Percentiles rank a stretch among this genome's conserved stretches.
These are phyloP conservation scores for Venturia effusa DNA, from an alignment of 2,329 filamentous ascomycete genomes.

Conservation along the genomic window DNA sequence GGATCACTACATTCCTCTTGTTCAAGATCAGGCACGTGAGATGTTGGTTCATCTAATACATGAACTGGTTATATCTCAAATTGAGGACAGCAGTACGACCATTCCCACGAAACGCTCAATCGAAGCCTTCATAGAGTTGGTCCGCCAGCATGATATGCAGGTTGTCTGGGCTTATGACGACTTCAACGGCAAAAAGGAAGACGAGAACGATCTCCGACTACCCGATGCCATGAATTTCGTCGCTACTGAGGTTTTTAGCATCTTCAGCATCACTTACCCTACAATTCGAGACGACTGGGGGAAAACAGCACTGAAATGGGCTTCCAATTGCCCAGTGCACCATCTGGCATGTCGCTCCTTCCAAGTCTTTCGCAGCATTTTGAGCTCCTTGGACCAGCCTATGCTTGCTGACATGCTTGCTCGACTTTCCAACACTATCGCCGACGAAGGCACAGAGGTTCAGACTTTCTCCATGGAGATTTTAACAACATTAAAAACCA, in stretches of 20 bases:
- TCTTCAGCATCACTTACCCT: slow-evolving; percentile 76
- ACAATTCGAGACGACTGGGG: slow-evolving; percentile 87
- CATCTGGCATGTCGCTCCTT: slow-evolving; percentile 95
- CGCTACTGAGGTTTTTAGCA: slow-evolving; percentile 68
- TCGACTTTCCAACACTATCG: slow-evolving; percentile 89
- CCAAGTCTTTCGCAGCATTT: slow-evolving; percentile 89
- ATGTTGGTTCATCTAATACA: slow-evolving; percentile 98
- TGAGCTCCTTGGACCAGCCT: slow-evolving; percentile 77
- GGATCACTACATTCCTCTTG: slow-evolving; percentile 92
- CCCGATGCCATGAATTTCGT: slow-evolving; percentile 80
- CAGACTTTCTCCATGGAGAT: slow-evolving; percentile 98
- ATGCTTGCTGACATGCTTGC: slow-evolving; percentile 98
- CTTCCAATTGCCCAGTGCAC: slow-evolving; percentile 88
- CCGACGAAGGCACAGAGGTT: slow-evolving; percentile 85
- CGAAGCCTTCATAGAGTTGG: slow-evolving; percentile 77
- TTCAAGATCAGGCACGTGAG: slow-evolving; percentile 92
- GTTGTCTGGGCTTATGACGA: slow-evolving; percentile 95
- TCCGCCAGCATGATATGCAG: slow-evolving; percentile 70
- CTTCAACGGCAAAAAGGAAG: slow-evolving; percentile 65
- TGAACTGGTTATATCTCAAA: slow-evolving; percentile 73
- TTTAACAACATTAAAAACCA: slow-evolving; percentile 80
- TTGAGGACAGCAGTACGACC: slow-evolving; percentile 57
- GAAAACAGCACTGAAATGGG: slow-evolving; percentile 83
- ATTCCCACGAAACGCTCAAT: slow-evolving; percentile 62
- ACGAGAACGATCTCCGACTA: slow-evolving; percentile 66